Evolutionary conservation across 768 basidiomycete genomes (phyloP), one percentile per base, ranked within the genome.

Genomic region (Suillus bovinus): DNA sequence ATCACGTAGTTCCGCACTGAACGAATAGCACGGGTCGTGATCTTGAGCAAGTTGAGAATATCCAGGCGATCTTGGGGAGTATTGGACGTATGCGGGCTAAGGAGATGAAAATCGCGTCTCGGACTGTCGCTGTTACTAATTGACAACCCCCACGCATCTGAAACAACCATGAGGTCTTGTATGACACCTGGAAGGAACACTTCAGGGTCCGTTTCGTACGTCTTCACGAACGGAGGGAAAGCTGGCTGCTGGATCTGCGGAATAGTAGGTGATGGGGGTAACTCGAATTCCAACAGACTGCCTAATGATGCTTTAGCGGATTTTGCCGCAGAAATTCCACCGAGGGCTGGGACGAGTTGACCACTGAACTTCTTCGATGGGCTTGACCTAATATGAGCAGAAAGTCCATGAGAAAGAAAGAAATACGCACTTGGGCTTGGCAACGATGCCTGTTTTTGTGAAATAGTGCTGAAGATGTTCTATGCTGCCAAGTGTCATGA

Each of bases 401-500:
- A 27, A 59, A 63, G 46, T 49, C 47, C 55, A 41, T 42, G 17
- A 36, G 59, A n/a, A n/a, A 27, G 47, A n/a, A 52, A 39, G 16
- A 34, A 53, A 59, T n/a, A 68, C 89, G 78, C 77, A 90, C 93
- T 85, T 84, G 76, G 82, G 82, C 78, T 88, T 86, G 38, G 89
- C 81, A 29, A 82, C 82, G 60, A 94, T 82, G 2, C 93, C 93
- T 0, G 91, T 86, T 82, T 94, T 94, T 9, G 91, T 93, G 70
- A 96, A 98, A 72, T 95, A 96, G 70, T 95, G 89, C 76, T 98
- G 96, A 46, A 98, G 83, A 72, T 97, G 93, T 72, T 96, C 91
- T 67, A 98, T 98, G 72, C 93, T 94, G n/a, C 95, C 95, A 20
- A 98, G 77, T 0, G 93, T 87, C 87, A 96, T 90, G 22, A 98